These are phyloP conservation scores for Suaeda aralocaspica DNA, from an alignment of 148 eudicot genomes.

Conservation along the genomic window DNA sequence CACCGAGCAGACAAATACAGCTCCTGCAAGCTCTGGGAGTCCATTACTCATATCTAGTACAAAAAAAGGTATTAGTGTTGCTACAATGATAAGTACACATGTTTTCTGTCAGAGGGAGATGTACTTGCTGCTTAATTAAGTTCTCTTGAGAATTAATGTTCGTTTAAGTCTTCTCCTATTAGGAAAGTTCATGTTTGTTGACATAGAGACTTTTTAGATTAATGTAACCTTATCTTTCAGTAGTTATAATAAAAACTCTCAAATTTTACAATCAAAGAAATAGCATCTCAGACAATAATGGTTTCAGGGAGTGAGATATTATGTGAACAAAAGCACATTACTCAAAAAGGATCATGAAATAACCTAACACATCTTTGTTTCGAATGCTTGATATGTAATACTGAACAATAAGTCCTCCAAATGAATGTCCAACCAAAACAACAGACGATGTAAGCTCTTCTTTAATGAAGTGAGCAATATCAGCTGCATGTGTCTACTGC, in stretches of 20 bases:
- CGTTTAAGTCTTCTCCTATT: not conserved
- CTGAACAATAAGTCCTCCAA: slow-evolving; percentile 92
- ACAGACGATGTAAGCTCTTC: slow-evolving; percentile 51
- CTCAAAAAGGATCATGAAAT: not conserved
- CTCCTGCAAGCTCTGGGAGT: slow-evolving; percentile 64
- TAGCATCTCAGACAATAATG: not conserved
- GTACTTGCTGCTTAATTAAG: slow-evolving; percentile 1
- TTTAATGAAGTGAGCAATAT: slow-evolving; percentile 69
- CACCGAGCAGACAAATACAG: slow-evolving; percentile 82
- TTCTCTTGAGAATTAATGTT: not conserved
- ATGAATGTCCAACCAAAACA: slow-evolving; percentile 84
- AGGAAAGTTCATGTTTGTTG: not conserved
- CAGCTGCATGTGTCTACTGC: slow-evolving; percentile 92
- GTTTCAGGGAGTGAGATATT: not conserved
- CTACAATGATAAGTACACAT: not conserved
- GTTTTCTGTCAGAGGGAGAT: not conserved
- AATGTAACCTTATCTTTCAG: not conserved
- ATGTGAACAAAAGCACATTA: not conserved
- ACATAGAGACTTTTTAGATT: not conserved
- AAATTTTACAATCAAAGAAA: not conserved
- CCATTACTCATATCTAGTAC: slow-evolving; percentile 29
- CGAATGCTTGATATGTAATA: slow-evolving; percentile 55
- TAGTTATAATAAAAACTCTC: not conserved
- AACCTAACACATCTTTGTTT: slow-evolving; percentile 40
- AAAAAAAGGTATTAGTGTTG: slow-evolving; percentile 1